Evolutionary conservation across 2,329 filamentous ascomycete genomes (phyloP).

Genomic region (Fusarium sp.): DNA sequence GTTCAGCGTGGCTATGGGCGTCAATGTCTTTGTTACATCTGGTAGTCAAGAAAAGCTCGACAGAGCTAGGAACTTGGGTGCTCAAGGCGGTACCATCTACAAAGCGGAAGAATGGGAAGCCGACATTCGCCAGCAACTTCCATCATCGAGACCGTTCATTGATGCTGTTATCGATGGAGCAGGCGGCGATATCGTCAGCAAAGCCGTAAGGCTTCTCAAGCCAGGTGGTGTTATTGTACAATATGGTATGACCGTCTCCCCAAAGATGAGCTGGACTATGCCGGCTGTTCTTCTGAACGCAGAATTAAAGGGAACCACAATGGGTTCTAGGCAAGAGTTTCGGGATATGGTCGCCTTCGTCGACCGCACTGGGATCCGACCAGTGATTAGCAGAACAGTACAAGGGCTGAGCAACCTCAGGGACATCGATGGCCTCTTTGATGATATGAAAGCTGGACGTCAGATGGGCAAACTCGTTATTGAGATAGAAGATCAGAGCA

Average conservation of each 20-base stretch:
- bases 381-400: not conserved
- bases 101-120: not conserved
- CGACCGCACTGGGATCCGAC: not conserved
- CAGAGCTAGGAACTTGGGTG: not conserved
- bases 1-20: not conserved
- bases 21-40: not conserved
- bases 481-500: not conserved
- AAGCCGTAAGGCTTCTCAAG: not conserved
- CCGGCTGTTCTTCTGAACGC: not conserved
- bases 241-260: not conserved
- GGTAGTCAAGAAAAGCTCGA: not conserved
- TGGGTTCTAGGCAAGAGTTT: not conserved
- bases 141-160: not conserved
- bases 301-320: not conserved
- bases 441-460: not conserved
- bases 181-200: not conserved
- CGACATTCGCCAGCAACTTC: not conserved
- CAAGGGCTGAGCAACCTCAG: not conserved
- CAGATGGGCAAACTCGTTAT: not conserved
- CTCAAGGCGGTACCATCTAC: not conserved
- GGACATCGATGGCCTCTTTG: not conserved
- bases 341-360: not conserved
- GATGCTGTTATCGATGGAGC: not conserved
- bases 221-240: not conserved
- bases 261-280: not conserved